A percentile compares a stretch with the other conserved stretches of the same genome.
Evolutionary conservation across 1,139 yeast species (phyloP).

Genomic region (Candida sp.): DNA sequence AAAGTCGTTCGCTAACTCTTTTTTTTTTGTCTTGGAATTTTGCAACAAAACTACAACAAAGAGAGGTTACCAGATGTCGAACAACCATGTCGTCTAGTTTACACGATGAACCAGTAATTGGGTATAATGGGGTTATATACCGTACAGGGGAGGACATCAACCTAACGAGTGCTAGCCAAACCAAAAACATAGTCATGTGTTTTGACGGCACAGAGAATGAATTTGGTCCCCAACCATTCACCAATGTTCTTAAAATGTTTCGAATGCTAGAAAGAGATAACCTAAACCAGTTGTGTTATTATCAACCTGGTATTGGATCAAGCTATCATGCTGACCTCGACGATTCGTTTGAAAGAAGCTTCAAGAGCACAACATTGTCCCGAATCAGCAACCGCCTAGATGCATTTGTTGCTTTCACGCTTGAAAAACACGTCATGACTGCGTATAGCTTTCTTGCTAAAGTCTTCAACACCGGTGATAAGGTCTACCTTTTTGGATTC

Average conservation of each 20-base stretch:
- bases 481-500: conserved; percentile 60
- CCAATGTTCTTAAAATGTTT: conserved; percentile 60
- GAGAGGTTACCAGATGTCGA: not conserved
- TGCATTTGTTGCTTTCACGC: conserved; percentile 54
- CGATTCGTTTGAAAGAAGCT: conserved; percentile 20
- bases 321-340: conserved; percentile 41
- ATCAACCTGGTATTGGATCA: conserved; percentile 71
- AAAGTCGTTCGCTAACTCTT: not conserved
- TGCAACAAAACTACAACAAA: conserved; percentile 5
- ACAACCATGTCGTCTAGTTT: not conserved
- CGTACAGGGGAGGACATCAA: conserved; percentile 1
- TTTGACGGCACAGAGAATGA: conserved; percentile 67
- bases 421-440: conserved; percentile 57
- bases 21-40: conserved; percentile 5
- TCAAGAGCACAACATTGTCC: conserved; percentile 16
- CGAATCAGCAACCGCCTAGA: conserved; percentile 36
- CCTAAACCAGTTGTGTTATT: conserved; percentile 54
- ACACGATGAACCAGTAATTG: conserved; percentile 3
- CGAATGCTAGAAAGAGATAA: conserved; percentile 52
- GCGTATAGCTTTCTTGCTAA: conserved; percentile 59
- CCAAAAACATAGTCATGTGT: conserved; percentile 44
- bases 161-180: not conserved
- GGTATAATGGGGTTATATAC: conserved; percentile 6
- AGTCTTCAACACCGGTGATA: conserved; percentile 51
- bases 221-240: conserved; percentile 58